phyloP scores from a whole-genome alignment of 1,284 basidiomycete genomes.

The Ganoderma leucocontextum region DNA sequence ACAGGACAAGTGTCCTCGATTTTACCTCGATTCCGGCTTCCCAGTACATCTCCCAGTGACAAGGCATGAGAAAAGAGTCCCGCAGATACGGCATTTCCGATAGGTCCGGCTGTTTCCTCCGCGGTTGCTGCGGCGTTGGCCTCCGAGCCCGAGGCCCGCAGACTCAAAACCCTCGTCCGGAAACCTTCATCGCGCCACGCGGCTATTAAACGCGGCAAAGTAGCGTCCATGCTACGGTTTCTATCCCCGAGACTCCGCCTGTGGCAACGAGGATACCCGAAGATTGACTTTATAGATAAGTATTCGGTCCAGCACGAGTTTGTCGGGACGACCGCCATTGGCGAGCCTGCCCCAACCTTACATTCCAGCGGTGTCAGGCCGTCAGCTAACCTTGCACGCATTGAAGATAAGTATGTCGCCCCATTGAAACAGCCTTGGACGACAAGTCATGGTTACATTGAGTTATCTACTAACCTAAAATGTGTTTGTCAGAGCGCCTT shows the following conservation, averaged over 20 bases:
- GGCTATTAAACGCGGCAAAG: slow-evolving; percentile 5
- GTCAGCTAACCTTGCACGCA: neutral
- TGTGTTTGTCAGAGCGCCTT: slow-evolving; percentile 14
- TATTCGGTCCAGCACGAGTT: neutral
- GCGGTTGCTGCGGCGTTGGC: slow-evolving; percentile 4
- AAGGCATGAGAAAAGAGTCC: slow-evolving; percentile 2
- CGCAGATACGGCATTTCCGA: slow-evolving; percentile 11
- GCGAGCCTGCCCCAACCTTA: neutral
- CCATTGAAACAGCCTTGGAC: neutral
- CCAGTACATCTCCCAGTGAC: no score
- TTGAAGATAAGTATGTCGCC: neutral
- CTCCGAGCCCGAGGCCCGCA: slow-evolving; percentile 6
- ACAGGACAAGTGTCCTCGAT: neutral
- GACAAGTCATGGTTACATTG: slow-evolving; percentile 10
- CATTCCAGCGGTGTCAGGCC: slow-evolving; percentile 9
- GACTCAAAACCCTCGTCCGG: neutral
- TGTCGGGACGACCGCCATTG: neutral
- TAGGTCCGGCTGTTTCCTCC: slow-evolving; percentile 6
- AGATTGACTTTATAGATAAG: neutral
- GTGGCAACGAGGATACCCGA: neutral
- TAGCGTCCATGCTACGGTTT: slow-evolving; percentile 4
- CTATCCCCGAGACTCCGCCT: neutral
- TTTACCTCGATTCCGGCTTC: neutral
- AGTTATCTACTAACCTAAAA: slow-evolving; percentile 7
- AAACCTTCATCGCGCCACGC: slow-evolving; percentile 1